Evolutionary conservation across 2,329 filamentous ascomycete species (phyloP), one percentile per base, ranked within the genome.

Genomic region (Clonostachys sp.): DNA sequence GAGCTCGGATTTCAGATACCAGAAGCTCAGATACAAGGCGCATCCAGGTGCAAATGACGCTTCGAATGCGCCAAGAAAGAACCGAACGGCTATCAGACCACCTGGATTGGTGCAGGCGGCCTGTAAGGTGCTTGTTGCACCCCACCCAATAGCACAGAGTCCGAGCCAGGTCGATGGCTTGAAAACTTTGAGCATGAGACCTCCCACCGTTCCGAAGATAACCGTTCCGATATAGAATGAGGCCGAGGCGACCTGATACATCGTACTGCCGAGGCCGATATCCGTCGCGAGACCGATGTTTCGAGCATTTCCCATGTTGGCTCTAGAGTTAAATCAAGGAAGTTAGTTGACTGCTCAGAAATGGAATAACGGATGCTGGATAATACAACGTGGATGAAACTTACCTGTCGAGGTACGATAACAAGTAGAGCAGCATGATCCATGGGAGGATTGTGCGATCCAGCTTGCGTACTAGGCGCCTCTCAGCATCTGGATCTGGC

Each of bases 271-370:
- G 69, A 91, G 76, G 3, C 69, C 52, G 5, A 91, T 73, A 57
- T 90, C 86, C 5, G 70, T 68, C 1, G 84, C 88, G 86, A 91
- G 89, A 52, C 87, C 87, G 60, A 91, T 89, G 12, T 91, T 76
- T 2, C 77, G 81, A 1, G 87, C 86, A 30, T 80, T 83, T 16
- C 87, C 87, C 47, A 51, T 51, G 42, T 51, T 51, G 30, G 45
- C 47, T 42, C 50, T 51, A 10, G 33, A 5, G n/a, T n/a, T n/a
- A 12, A 39, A 39, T 30, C 14, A 39, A 3, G 12, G 12, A n/a
- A n/a, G 36, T 39, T 39, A 39, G 36, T 4, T 39, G 36, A 39
- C 36, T n/a, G 7, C 14, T 39, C 7, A 7, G 14, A n/a, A 8
- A 34, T n/a, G 12, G 6, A 41, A 17, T 33, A 13, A 17, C 7